phyloP scores from a whole-genome alignment of 257 asterid species.

The Schizonepeta tenuifolia region DNA sequence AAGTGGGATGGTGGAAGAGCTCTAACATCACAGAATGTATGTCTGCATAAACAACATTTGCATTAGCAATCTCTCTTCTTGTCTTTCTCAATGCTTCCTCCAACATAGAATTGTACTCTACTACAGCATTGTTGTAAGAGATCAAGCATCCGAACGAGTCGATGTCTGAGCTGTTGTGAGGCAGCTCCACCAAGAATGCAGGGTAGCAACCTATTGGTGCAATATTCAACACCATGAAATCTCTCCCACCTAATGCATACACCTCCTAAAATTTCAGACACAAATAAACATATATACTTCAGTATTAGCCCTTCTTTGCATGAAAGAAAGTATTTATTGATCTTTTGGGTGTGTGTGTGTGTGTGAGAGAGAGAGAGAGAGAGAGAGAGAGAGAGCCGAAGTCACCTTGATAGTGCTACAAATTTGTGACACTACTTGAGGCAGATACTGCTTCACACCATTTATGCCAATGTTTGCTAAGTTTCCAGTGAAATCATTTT shows the following conservation, averaged over 20 bases:
- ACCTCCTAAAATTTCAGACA: slow-evolving; percentile 52
- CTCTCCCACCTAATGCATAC: slow-evolving; percentile 67
- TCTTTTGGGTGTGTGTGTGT: neutral
- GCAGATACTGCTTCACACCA: slow-evolving; percentile 60
- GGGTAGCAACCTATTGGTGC: slow-evolving; percentile 93
- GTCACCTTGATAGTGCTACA: slow-evolving; percentile 64
- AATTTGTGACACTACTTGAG: slow-evolving; percentile 73
- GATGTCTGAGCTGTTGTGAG: slow-evolving; percentile 57
- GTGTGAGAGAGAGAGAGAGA: neutral
- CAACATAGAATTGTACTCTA: slow-evolving; percentile 67
- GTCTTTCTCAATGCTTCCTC: slow-evolving; percentile 52
- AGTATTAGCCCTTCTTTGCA: neutral
- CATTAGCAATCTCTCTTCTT: slow-evolving; percentile 47
- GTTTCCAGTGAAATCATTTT: slow-evolving; percentile 76
- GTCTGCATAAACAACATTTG: slow-evolving; percentile 63
- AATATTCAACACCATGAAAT: slow-evolving; percentile 64
- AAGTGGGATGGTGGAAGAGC: slow-evolving; percentile 68
- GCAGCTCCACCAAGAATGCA: slow-evolving; percentile 58
- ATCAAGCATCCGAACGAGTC: slow-evolving; percentile 75
- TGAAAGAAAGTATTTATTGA: neutral
- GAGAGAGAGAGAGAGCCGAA: neutral
- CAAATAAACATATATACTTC: neutral
- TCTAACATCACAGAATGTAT: slow-evolving; percentile 63
- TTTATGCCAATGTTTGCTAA: slow-evolving; percentile 51
- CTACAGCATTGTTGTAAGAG: slow-evolving; percentile 67